Evolutionary conservation across 129 eudicot genomes (phyloP), one percentile per base, ranked within the genome.

Genomic region (Lactuca sativa): DNA sequence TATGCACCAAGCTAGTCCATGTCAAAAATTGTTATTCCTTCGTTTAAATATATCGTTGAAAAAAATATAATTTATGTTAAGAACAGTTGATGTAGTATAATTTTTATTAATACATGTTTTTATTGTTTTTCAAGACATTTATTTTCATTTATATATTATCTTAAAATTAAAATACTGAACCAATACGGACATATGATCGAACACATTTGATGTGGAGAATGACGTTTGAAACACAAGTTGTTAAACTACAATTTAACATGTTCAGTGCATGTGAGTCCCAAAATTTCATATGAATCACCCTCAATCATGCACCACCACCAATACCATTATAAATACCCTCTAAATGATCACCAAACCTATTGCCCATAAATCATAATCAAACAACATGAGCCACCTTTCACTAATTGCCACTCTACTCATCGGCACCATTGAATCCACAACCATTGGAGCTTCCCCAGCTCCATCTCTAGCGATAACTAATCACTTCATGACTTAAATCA

Each of bases 381-480:
- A 9, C 61, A 68, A 9, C 47, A 74, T 69, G 72, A 78, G 65
- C 62, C 62, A 75, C 0, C 74, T 64, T 63, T 31, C 64, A 44
- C 36, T 74, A 0, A 65, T 78, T 9, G 62, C 69, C 62, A 9
- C 74, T 25, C n/a, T 74, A 44, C 54, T 82, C 59, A 66, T 82
- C 36, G 58, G 33, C 55, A 6, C 64, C 53, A 6, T 44, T 38
- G 54, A 38, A 63, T 66, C 74, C 15, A 16, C 17, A 30, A 38
- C 59, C 58, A 41, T 3, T 4, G 66, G 41, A 4, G 56, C 33
- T 0, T 21, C 69, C 9, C 75, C 58, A 7, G 8, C 79, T 0
- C 67, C 79, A 4, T 10, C 79, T 2, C 76, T 72, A 64, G 6
- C 70, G 2, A 48, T 15, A 74, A 58, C 81, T 75, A 79, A 58